Evolutionary conservation across 495 filamentous ascomycete genomes (phyloP), one percentile per base, ranked within the genome.

Genomic region (Xylaria acuta): DNA sequence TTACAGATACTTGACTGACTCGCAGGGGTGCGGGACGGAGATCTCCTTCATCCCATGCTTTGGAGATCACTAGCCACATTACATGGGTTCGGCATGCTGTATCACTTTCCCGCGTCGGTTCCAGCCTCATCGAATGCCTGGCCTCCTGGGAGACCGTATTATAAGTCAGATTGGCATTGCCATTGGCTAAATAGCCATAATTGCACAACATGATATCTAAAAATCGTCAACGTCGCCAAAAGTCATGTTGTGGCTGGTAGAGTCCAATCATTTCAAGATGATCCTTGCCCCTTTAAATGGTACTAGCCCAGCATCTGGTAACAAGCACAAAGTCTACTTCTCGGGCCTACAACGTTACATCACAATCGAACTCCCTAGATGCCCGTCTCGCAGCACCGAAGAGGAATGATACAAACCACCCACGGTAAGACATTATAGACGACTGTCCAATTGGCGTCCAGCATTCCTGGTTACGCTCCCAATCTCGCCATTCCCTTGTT

Each of bases 311-410:
- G 65, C 34, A 27, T 67, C 9, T 54, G 47, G 65, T 67, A 67
- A 67, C 65, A 67, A 67, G 65, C 65, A 54, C 65, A 53, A 53
- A 67, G 65, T 67, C 65, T 56, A 43, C 49, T 67, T 54, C n/a
- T 45, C 63, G 32, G 34, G 16, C 43, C 69, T 72, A 72, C 70
- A 66, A 72, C 70, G 70, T 72, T 72, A 72, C 70, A 72, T 72
- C 36, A 65, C 43, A 32, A 65, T 47, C 63, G 14, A 65, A 65
- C 43, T 65, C 58, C 58, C 30, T 60, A 20, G 18, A 36, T 40
- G 34, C 58, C 58, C 32, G n/a, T 60, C 60, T 64, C 38, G 38
- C 60, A 34, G 32, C 60, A 34, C 63, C 38, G 16, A 47, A 49
- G 41, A 47, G 63, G 27, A 65, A 65, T 40, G 63, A 65, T 47